These are phyloP conservation scores for Chalciporus sphaerocephalus DNA, from an alignment of 768 basidiomycete species.

Conservation along the genomic window DNA sequence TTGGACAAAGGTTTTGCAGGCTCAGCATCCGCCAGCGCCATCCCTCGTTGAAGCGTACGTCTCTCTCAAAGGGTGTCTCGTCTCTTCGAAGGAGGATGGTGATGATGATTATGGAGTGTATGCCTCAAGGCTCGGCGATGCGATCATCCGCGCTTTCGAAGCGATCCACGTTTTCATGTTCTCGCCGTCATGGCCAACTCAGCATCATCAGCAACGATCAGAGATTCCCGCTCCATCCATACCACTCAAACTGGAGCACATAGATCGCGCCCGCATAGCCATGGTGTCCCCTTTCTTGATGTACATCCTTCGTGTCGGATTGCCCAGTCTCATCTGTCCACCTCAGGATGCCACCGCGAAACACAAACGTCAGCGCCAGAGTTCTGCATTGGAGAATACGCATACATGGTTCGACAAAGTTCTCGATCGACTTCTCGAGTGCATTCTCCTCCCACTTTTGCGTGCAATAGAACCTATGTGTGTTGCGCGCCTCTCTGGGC, in stretches of 20 bases:
- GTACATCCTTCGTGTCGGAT: constrained; percentile 18
- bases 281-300: constrained; percentile 22
- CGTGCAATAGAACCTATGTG: constrained; percentile 21
- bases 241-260: constrained; percentile 7
- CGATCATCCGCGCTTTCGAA: constrained; percentile 17
- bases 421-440: constrained; percentile 17
- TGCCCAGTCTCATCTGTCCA: constrained; percentile 16
- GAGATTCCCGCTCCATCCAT: not conserved
- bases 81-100: too few species aligned
- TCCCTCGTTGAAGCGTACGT: constrained; percentile 22
- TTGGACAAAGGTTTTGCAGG: constrained; percentile 19
- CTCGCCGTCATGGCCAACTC: not conserved
- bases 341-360: constrained; percentile 9
- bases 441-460: constrained; percentile 19
- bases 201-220: not conserved
- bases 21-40: constrained; percentile 18
- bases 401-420: constrained; percentile 10
- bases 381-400: not conserved
- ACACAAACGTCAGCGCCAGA: constrained; percentile 12
- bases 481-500: constrained; percentile 12
- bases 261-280: constrained; percentile 17
- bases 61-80: constrained; percentile 21
- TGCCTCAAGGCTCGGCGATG: constrained; percentile 17
- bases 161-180: constrained; percentile 20
- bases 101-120: constrained; percentile 1